Evolutionary conservation across 768 basidiomycete species (phyloP).

Genomic region (Rhodotorula graminis): DNA sequence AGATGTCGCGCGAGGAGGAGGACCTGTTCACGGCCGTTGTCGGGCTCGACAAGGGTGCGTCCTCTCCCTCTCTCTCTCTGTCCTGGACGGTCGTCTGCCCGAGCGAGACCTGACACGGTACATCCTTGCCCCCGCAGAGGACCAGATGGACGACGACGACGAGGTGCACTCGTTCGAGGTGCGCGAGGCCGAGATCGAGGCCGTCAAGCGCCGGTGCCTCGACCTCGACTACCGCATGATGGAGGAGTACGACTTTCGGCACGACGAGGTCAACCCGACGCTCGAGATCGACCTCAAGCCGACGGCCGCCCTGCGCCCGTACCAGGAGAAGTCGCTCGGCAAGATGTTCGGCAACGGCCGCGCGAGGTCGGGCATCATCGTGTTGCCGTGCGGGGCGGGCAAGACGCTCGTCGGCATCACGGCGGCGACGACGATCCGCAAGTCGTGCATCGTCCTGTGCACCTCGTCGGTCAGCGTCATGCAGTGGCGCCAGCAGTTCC

Average conservation of each 20-base stretch:
- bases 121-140: conserved; percentile 54
- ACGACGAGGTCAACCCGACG: conserved; percentile 92
- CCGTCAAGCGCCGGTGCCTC: conserved; percentile 92
- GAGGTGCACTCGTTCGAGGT: conserved; percentile 97
- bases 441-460: conserved; percentile 93
- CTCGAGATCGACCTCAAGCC: conserved; percentile 98
- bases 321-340: conserved; percentile 95
- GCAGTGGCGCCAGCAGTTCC: conserved; percentile 98
- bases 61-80: conserved; percentile 38
- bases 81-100: not conserved
- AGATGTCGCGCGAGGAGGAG: conserved; percentile 52
- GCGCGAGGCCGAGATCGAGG: conserved; percentile 86
- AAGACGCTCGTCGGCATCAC: conserved; percentile 99
- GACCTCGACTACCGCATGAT: conserved; percentile 96
- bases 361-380: conserved; percentile 95
- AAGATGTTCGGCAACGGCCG: conserved; percentile 99
- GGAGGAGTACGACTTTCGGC: conserved; percentile 98
- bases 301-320: conserved; percentile 91
- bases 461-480: conserved; percentile 78
- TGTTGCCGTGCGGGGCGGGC: conserved; percentile 94
- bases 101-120: no score
- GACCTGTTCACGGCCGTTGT: conserved; percentile 95
- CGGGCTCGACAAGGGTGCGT: conserved; percentile 75
- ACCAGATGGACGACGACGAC: conserved; percentile 93
- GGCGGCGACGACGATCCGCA: conserved; percentile 98